Evolutionary conservation across 345 rosid genomes (phyloP).

Genomic region (Nephelium lappaceum): DNA sequence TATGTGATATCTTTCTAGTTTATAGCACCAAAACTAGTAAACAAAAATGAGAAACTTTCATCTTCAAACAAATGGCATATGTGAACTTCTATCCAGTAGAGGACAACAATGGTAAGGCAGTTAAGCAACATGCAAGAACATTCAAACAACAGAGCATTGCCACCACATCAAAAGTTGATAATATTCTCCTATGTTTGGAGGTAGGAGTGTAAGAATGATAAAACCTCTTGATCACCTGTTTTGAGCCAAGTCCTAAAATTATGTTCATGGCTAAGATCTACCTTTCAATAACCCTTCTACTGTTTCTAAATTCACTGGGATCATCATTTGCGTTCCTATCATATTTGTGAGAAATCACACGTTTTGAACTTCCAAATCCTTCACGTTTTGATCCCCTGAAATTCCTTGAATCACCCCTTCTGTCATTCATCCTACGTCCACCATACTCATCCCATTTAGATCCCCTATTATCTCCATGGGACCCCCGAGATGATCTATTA

Average conservation of each 20-base stretch:
- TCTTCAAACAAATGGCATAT: neutral
- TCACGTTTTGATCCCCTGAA: constrained; percentile 24
- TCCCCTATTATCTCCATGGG: constrained; percentile 38
- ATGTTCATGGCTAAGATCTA: constrained; percentile 13
- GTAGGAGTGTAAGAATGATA: neutral
- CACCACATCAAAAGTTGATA: neutral
- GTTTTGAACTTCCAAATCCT: constrained; percentile 18
- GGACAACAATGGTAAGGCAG: neutral
- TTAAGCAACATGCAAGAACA: neutral
- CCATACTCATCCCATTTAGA: constrained; percentile 20
- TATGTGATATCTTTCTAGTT: no score
- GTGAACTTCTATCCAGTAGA: neutral
- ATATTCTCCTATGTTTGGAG: neutral
- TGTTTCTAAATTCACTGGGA: constrained; percentile 48
- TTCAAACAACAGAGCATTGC: neutral
- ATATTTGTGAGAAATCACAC: constrained; percentile 25
- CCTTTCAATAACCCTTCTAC: constrained; percentile 61
- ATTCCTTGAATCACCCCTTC: constrained; percentile 20
- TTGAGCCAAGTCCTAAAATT: neutral
- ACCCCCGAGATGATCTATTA: constrained; percentile 27
- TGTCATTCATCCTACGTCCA: constrained; percentile 18
- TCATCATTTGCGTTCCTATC: constrained; percentile 18
- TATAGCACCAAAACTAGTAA: no score
- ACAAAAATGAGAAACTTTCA: no score
- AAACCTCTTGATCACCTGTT: neutral